These are phyloP conservation scores for Tuber calosporum DNA, from an alignment of 495 filamentous ascomycete species.

Conservation along the genomic window DNA sequence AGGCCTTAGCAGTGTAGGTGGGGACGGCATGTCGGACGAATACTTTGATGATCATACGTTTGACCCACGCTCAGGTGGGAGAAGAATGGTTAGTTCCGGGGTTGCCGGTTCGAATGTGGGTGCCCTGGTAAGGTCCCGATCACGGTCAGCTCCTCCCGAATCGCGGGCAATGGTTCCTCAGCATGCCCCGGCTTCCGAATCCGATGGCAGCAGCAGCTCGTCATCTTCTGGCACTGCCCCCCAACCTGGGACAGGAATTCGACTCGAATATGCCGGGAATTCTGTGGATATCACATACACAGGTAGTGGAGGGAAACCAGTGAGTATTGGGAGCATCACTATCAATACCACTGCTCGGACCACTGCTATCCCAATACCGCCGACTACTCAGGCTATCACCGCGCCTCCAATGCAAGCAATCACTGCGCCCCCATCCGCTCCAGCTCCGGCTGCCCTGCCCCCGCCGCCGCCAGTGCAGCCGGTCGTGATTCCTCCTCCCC, in stretches of 20 bases:
- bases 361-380: constrained; percentile 19
- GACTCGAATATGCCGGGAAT: constrained; percentile 36
- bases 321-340: constrained; percentile 38
- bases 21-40: constrained; percentile 21
- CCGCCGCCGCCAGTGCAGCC: constrained; percentile 23
- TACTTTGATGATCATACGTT: constrained; percentile 28
- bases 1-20: constrained; percentile 19
- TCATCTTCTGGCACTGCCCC: constrained; percentile 13
- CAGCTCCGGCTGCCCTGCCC: constrained; percentile 14
- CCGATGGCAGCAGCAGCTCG: constrained; percentile 21
- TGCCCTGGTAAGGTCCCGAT: constrained; percentile 37
- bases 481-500: constrained; percentile 30
- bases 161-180: constrained; percentile 30
- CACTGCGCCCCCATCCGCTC: constrained; percentile 20
- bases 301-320: constrained; percentile 31
- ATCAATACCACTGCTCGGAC: constrained; percentile 41
- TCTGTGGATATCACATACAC: constrained; percentile 39
- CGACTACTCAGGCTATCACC: constrained; percentile 19
- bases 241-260: constrained; percentile 18
- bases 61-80: constrained; percentile 17
- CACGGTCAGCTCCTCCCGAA: constrained; percentile 32
- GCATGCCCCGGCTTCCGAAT: constrained; percentile 20
- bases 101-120: constrained; percentile 20
- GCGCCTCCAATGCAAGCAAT: constrained; percentile 13
- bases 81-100: constrained; percentile 16